Percentiles rank a stretch among this genome's conserved stretches.
These are phyloP conservation scores for Cryptococcus maquisensis DNA, from an alignment of 1,284 basidiomycete genomes.

Conservation along the genomic window DNA sequence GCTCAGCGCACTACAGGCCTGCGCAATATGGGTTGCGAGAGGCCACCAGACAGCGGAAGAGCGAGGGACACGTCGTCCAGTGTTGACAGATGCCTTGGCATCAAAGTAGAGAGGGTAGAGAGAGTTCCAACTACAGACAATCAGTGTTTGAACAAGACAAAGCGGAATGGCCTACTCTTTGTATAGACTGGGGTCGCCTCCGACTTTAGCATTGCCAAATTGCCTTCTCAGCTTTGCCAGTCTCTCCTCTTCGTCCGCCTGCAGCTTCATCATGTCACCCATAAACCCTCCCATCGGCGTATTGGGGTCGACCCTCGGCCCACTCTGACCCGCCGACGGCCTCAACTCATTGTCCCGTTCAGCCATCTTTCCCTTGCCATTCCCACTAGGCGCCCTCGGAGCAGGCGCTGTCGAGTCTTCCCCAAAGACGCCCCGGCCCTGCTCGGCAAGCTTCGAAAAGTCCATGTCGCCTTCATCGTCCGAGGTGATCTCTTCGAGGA, in stretches of 20 bases:
- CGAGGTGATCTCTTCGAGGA: conserved; percentile 64
- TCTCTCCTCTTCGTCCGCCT: conserved; percentile 45
- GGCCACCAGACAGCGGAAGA: conserved; percentile 89
- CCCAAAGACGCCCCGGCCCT: conserved; percentile 48
- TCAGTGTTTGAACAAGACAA: neutral
- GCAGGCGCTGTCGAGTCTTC: conserved; percentile 33
- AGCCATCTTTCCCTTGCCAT: conserved; percentile 37
- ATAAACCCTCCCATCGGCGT: conserved; percentile 50
- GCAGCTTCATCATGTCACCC: conserved; percentile 49
- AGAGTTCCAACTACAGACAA: conserved; percentile 71
- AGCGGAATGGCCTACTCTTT: conserved; percentile 36
- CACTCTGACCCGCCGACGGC: conserved; percentile 13
- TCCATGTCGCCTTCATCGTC: conserved; percentile 47
- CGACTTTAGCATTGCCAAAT: conserved; percentile 36
- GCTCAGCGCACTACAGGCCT: conserved; percentile 71
- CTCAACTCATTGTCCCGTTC: conserved; percentile 29
- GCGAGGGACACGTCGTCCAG: conserved; percentile 74
- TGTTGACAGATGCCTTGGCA: conserved; percentile 81
- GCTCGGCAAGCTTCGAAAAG: conserved; percentile 50
- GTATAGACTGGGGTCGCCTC: conserved; percentile 40
- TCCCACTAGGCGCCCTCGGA: conserved; percentile 15
- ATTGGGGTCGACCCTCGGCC: conserved; percentile 34
- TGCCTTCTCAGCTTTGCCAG: conserved; percentile 43
- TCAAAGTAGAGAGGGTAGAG: conserved; percentile 97
- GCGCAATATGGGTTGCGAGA: conserved; percentile 82